Base-by-base conservation (phyloP, 768 basidiomycete species). In the Podaxis mareebaensis region DNA sequence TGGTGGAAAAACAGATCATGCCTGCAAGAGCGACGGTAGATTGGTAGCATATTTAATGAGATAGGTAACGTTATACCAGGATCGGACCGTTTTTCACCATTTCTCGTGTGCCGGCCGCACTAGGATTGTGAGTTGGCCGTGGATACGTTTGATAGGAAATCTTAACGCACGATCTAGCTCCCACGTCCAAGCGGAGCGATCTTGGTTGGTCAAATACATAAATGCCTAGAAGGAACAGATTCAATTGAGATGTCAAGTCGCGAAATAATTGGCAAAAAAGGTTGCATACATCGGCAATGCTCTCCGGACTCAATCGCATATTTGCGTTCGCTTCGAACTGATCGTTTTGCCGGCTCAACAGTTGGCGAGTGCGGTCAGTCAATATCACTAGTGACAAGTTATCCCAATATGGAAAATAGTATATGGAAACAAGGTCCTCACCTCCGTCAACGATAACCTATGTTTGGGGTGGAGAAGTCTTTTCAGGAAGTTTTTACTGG, bases 131-230 rank as follows among this genome's bases (percentile, higher is more conserved):
- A 15, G 22, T 55, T 7, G 66, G 48, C 20, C 42, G 28, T 30
- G 6, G 22, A 20, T 38, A 58, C 20, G 36, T 15, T 3, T 36
- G 20, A 30, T 58, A 6, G 15, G 55, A 28, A n/a, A 54, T n/a
- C 22, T 10, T n/a, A 15, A 76, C 89, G 76, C 68, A 92, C 90
- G 76, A 66, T 93, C 91, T 39, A 93, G 78, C 70, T 93, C 91
- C 89, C 90, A 93, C 11, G 89, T 87, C 88, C 84, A 90, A 7
- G 88, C 82, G 42, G 89, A 89, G 30, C 85, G 80, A 56, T 90
- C 88, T 76, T 92, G 91, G 52, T 85, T 82, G 7, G 77, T 81
- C 22, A 93, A 83, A 69, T 83, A 84, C 36, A 89, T 73, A 68
- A 91, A 91, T 0, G 87, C 74, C 90, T 92, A 38, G 42, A 48